Conservation (phyloP, 495 filamentous ascomycete genomes). For the Mytilinidion resinicola region DNA sequence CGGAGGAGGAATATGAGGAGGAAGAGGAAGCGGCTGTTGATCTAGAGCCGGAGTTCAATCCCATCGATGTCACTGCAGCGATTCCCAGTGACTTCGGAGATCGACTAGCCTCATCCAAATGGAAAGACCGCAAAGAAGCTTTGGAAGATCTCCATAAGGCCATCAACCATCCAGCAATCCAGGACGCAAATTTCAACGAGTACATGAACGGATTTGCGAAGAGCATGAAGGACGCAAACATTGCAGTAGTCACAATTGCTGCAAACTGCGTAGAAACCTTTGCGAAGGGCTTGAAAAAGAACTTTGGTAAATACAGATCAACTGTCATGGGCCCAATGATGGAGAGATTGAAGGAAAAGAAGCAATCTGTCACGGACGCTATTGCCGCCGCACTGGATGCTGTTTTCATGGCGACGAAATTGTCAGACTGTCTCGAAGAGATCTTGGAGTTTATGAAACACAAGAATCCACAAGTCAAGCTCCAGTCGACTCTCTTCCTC, state of each 20-base stretch:
- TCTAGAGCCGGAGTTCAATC: constrained; percentile 63
- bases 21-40: constrained; percentile 77
- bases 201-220: constrained; percentile 78
- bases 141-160: constrained; percentile 71
- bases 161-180: constrained; percentile 84
- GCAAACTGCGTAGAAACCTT: constrained; percentile 89
- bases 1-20: constrained; percentile 49
- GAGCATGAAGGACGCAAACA: constrained; percentile 97
- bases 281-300: constrained; percentile 77
- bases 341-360: constrained; percentile 96
- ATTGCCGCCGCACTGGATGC: constrained; percentile 79
- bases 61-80: constrained; percentile 81
- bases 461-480: constrained; percentile 97
- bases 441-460: constrained; percentile 77
- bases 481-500: constrained; percentile 85
- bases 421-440: constrained; percentile 84
- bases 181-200: constrained; percentile 83
- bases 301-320: constrained; percentile 73
- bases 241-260: constrained; percentile 87
- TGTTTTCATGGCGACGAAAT: constrained; percentile 69
- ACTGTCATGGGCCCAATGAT: constrained; percentile 79
- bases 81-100: constrained; percentile 77
- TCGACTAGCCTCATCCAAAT: constrained; percentile 79
- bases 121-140: constrained; percentile 97
- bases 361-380: constrained; percentile 80